Conservation (phyloP, 2,329 filamentous ascomycete genomes). For the Tympanopsis confertula region DNA sequence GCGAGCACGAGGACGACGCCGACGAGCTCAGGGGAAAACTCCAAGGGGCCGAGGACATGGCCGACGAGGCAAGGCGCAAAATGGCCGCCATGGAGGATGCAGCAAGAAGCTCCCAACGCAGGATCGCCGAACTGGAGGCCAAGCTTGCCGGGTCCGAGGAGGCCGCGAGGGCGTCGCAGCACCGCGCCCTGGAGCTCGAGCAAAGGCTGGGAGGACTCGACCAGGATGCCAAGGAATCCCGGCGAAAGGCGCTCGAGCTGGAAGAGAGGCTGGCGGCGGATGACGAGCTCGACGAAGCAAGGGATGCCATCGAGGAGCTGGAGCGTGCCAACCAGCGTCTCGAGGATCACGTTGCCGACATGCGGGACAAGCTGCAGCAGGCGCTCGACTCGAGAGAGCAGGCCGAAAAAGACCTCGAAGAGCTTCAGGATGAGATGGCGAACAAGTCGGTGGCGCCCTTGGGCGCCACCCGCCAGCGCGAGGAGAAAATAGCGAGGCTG, state of each 20-base stretch:
- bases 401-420: slow-evolving; percentile 47
- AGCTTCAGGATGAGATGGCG: slow-evolving; percentile 65
- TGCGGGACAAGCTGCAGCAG: slow-evolving; percentile 40
- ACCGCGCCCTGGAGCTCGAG: slow-evolving; percentile 60
- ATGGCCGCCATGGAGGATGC: slow-evolving; percentile 44
- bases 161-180: slow-evolving; percentile 48
- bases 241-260: slow-evolving; percentile 37
- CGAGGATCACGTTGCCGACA: slow-evolving; percentile 40
- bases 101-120: no score
- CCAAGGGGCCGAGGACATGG: slow-evolving; percentile 33
- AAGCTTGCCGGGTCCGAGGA: slow-evolving; percentile 44
- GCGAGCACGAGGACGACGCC: slow-evolving; percentile 64
- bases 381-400: slow-evolving; percentile 41
- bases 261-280: slow-evolving; percentile 41
- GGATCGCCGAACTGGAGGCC: slow-evolving; percentile 43
- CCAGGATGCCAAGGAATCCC: slow-evolving; percentile 30
- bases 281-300: slow-evolving; percentile 42
- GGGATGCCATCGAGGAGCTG: slow-evolving; percentile 45
- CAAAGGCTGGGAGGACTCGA: slow-evolving; percentile 34
- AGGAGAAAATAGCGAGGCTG: slow-evolving; percentile 56
- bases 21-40: slow-evolving; percentile 49
- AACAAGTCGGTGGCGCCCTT: slow-evolving; percentile 70
- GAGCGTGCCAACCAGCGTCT: slow-evolving; percentile 40
- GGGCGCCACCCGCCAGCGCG: slow-evolving; percentile 62
- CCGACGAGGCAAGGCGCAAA: slow-evolving; percentile 31